These are phyloP conservation scores for Tilletia horrida DNA, from an alignment of 1,284 basidiomycete genomes.

Conservation along the genomic window DNA sequence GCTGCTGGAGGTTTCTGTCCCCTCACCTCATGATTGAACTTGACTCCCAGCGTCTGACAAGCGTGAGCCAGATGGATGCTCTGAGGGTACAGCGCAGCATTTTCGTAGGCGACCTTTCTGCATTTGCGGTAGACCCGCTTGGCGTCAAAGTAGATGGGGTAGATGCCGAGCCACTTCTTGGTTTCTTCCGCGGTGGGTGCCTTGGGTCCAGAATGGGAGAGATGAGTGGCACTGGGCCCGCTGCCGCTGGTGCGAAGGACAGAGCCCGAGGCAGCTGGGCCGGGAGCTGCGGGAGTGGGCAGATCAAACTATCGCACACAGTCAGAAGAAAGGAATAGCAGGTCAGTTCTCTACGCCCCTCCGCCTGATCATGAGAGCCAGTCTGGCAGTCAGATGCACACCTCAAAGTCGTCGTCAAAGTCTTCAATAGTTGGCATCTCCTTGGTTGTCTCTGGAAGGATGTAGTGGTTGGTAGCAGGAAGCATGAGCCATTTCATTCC, in stretches of 20 bases:
- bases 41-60: constrained; percentile 70
- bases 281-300: constrained; percentile 25
- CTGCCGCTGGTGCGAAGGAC: constrained; percentile 36
- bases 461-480: not conserved
- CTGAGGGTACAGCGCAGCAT: constrained; percentile 88
- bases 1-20: no score
- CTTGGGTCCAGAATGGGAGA: constrained; percentile 17
- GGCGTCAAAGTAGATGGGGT: constrained; percentile 94
- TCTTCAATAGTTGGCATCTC: constrained; percentile 47
- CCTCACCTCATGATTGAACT: constrained; percentile 74
- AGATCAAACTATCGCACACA: constrained; percentile 38
- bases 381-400: constrained; percentile 25
- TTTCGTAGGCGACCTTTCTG: constrained; percentile 73
- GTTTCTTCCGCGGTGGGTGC: constrained; percentile 29
- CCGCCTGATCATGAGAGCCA: not conserved
- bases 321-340: not conserved
- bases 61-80: constrained; percentile 87
- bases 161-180: constrained; percentile 83
- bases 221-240: constrained; percentile 21
- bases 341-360: no score
- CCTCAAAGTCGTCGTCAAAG: constrained; percentile 54
- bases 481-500: not conserved
- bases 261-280: constrained; percentile 28
- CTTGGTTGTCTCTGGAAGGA: constrained; percentile 1
- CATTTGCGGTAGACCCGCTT: constrained; percentile 79